Conservation (phyloP, 208 protist species). For the Trypanosoma avium region DNA sequence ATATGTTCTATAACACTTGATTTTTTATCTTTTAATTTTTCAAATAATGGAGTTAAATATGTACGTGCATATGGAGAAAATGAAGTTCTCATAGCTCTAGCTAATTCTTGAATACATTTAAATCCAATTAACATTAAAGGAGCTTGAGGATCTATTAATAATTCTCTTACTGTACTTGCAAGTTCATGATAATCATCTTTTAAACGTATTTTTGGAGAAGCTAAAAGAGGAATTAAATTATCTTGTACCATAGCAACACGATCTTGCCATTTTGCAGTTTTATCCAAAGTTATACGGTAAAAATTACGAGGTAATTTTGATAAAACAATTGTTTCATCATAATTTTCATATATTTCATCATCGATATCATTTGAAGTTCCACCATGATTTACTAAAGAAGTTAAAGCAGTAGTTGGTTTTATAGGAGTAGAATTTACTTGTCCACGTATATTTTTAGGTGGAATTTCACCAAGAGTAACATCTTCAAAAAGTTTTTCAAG, state of each 20-base stretch:
- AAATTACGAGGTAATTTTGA: constrained; percentile 74
- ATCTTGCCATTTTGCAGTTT: constrained; percentile 74
- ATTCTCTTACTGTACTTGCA: constrained; percentile 58
- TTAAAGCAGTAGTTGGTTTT: constrained; percentile 10
- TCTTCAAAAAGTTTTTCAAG: constrained; percentile 75
- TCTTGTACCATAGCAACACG: constrained; percentile 69
- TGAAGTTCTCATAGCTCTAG: constrained; percentile 48
- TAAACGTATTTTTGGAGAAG: constrained; percentile 52
- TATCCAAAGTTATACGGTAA: constrained; percentile 67
- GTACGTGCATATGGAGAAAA: constrained; percentile 54
- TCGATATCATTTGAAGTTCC: constrained; percentile 36
- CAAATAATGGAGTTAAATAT: constrained; percentile 66
- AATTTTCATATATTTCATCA: constrained; percentile 49
- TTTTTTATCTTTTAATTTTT: constrained; percentile 92
- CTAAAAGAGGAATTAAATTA: constrained; percentile 59
- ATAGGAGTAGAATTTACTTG: constrained; percentile 6
- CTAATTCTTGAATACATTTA: constrained; percentile 84
- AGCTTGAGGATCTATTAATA: constrained; percentile 79
- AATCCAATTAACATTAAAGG: constrained; percentile 85
- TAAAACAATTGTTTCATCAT: constrained; percentile 66
- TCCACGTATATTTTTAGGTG: constrained; percentile 31
- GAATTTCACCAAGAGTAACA: constrained; percentile 30
- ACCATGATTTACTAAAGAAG: neutral
- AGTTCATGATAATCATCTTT: constrained; percentile 91
- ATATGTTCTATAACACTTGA: constrained; percentile 80